Percentiles rank a stretch among this genome's conserved stretches.
Evolutionary conservation across 1,284 basidiomycete species (phyloP).

Genomic region (Ustilago tritici): DNA sequence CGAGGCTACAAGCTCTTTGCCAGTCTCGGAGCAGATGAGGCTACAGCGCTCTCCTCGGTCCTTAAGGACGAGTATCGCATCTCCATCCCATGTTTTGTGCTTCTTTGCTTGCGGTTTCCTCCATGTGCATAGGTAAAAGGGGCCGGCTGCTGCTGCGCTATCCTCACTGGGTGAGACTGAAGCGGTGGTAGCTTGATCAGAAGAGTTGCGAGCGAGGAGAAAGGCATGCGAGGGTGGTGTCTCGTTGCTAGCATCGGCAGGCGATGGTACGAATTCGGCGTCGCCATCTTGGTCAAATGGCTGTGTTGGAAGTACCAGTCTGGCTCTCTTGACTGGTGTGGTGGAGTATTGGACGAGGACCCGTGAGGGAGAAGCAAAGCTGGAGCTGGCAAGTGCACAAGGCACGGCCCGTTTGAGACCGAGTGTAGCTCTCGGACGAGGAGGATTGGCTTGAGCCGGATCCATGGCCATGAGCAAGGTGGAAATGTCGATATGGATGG

Average conservation of each 20-base stretch:
- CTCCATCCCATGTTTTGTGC: conserved; percentile 87
- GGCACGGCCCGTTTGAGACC: conserved; percentile 29
- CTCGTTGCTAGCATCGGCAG: conserved; percentile 7
- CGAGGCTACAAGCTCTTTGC: conserved; percentile 48
- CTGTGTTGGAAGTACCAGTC: conserved; percentile 44
- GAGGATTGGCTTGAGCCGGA: conserved; percentile 15
- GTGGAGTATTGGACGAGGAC: background rate
- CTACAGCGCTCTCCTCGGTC: conserved; percentile 45
- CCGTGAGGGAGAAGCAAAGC: conserved; percentile 16
- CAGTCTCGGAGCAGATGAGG: conserved; percentile 56
- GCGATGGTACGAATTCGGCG: background rate
- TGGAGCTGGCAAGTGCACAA: conserved; percentile 9
- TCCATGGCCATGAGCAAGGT: conserved; percentile 9
- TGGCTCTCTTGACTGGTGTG: conserved; percentile 28
- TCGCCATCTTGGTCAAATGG: conserved; percentile 13
- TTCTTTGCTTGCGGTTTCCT: conserved; percentile 82
- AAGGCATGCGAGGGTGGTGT: conserved; percentile 38
- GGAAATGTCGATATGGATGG: background rate
- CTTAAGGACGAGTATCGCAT: conserved; percentile 66
- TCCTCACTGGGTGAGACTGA: background rate
- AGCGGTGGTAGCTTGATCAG: conserved; percentile 4
- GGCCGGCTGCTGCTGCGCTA: conserved; percentile 34
- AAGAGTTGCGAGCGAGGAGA: conserved; percentile 26
- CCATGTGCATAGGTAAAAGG: conserved; percentile 65
- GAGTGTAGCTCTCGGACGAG: conserved; percentile 35